Base-by-base conservation (phyloP, 2,329 filamentous ascomycete genomes). In the Epicoccum nigrum region DNA sequence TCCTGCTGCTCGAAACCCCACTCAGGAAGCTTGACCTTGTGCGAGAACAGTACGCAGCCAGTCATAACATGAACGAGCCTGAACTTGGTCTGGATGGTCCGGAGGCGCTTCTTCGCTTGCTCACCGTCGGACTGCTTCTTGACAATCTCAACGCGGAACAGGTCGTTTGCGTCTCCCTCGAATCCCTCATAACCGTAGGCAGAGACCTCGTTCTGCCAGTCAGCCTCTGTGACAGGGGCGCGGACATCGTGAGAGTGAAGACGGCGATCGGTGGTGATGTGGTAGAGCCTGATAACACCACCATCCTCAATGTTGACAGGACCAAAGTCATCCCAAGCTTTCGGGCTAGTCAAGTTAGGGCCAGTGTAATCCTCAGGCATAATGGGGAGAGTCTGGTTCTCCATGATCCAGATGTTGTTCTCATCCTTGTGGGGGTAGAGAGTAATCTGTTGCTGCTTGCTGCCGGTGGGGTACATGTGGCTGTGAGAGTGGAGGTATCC, bases 1-100 rank as follows among this genome's bases (percentile, higher is more conserved):
- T 99, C 94, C 74, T 99, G 94, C 74, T 99, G 94, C 74, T 97
- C 94, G 44, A 88, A 99, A 38, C 90, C 94, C 94, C 94, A 99
- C 2, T 96, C 92, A 3, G 94, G 94, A 51, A 99, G 86, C 80
- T 99, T 99, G 72, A 97, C 92, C 79, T 97, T 97, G 82, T 99
- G 94, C 0, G 93, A 97, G 81, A 99, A 99, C 19, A 99, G 82
- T 11, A 88, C 89, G 70, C 94, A 99, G 38, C 93, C 92, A 57
- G 92, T 96, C 94, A 99, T 97, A 71, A 96, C 78, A 70, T 99
- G 94, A 27, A 97, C 84, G 35, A 99, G 87, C 70, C 86, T 89
- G 80, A 99, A 99, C 78, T 97, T 97, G 65, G 92, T 92, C 77
- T 99, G 87, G 59, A 99, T 97, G 21, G 94, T 97, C 52, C 94